Evolutionary conservation across 2,329 filamentous ascomycete species (phyloP).

Genomic region (Sporothrix protearum): DNA sequence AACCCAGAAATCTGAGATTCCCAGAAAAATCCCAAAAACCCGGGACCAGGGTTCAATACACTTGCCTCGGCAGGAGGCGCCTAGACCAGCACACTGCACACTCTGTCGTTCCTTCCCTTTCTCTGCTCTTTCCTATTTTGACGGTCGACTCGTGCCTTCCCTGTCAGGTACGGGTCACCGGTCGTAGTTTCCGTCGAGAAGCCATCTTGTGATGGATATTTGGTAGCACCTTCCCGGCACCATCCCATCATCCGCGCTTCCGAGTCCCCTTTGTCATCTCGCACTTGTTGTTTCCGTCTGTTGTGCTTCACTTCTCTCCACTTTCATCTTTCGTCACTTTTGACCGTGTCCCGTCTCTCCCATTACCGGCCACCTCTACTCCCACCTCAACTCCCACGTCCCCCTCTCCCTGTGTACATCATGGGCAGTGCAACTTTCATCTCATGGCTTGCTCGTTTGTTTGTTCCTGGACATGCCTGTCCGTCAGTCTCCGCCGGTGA

Average conservation of each 20-base stretch:
- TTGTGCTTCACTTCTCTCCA: neutral
- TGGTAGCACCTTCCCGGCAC: neutral
- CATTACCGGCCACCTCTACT: neutral
- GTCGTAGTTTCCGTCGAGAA: constrained; percentile 6
- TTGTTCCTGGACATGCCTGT: neutral
- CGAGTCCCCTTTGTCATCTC: neutral
- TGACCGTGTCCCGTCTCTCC: neutral
- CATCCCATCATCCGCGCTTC: neutral
- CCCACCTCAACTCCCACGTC: neutral
- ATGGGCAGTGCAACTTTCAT: constrained; percentile 2
- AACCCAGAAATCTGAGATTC: neutral
- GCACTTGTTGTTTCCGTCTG: neutral
- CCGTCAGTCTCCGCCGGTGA: neutral
- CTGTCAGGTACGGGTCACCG: neutral
- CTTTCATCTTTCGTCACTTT: neutral
- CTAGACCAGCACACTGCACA: neutral
- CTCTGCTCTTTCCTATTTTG: neutral
- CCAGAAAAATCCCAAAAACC: constrained; percentile 4
- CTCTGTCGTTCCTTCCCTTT: neutral
- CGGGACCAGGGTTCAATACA: constrained; percentile 2
- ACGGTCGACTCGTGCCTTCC: neutral
- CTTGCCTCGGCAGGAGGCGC: neutral
- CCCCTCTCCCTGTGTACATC: constrained; percentile 1
- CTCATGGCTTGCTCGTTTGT: neutral
- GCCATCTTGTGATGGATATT: neutral